A percentile compares a stretch with the other conserved stretches of the same genome.
These are phyloP conservation scores for Pythium volutum DNA, from an alignment of 352 stramenopile species.

Conservation along the genomic window DNA sequence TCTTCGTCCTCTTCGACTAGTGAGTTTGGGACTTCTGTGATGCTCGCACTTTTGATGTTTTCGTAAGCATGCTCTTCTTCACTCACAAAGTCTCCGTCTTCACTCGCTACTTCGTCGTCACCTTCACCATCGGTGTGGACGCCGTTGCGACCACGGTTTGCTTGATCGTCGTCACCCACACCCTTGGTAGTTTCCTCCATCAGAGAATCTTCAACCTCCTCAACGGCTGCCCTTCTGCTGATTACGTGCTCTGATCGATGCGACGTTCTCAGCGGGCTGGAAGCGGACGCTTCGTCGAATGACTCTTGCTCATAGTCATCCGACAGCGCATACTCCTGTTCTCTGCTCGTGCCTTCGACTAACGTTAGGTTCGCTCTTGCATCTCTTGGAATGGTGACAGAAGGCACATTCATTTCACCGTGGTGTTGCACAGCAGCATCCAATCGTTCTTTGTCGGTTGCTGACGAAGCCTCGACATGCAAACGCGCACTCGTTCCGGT, in stretches of 20 bases:
- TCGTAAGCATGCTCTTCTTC: neutral
- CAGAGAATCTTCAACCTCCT: neutral
- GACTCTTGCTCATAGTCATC: constrained; percentile 37
- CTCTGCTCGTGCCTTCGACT: neutral
- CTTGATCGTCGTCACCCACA: neutral
- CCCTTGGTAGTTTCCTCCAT: neutral
- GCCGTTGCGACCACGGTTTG: neutral
- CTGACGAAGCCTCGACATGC: constrained; percentile 31
- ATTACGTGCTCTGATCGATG: neutral
- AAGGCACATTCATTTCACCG: neutral
- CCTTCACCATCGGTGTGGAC: neutral
- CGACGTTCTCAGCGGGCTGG: neutral
- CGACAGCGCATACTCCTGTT: constrained; percentile 9
- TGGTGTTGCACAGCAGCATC: constrained; percentile 20
- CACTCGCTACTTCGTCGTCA: neutral
- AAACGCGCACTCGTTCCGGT: constrained; percentile 41
- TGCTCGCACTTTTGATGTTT: neutral
- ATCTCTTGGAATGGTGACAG: neutral
- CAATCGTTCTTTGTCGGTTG: constrained; percentile 21
- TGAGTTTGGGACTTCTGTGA: neutral
- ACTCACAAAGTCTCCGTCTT: neutral
- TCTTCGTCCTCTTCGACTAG: constrained; percentile 1
- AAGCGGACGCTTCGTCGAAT: constrained; percentile 32
- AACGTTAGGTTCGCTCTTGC: neutral
- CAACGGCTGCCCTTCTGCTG: neutral